Conservation (phyloP, 176 grass and related monocot species). For the Chloris gayana region DNA sequence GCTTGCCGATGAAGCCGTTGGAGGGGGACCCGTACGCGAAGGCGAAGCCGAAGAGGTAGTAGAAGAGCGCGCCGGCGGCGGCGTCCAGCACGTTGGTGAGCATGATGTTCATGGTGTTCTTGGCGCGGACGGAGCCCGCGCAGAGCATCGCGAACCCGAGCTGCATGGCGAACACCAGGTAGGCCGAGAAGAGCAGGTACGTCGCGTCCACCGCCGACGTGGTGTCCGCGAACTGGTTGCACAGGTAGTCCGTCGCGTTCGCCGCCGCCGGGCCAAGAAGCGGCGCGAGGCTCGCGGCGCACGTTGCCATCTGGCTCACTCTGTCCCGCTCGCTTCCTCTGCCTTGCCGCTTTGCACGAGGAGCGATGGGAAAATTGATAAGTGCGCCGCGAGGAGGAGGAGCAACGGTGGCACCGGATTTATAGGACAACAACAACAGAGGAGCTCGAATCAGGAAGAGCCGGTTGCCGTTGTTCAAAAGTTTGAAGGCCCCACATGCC, state of each 20-base stretch:
- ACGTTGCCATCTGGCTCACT: constrained; percentile 54
- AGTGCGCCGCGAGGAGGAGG: background rate
- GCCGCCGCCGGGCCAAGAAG: constrained; percentile 54
- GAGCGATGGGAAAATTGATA: background rate
- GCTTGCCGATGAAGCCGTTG: constrained; percentile 83
- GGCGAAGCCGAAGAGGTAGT: constrained; percentile 95
- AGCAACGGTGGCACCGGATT: constrained; percentile 16
- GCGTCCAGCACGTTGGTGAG: constrained; percentile 92
- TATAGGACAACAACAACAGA: constrained; percentile 33
- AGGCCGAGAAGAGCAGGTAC: constrained; percentile 90
- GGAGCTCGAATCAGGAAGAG: background rate
- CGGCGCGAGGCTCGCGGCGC: constrained; percentile 43
- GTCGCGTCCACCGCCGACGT: constrained; percentile 66
- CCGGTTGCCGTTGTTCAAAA: constrained; percentile 17
- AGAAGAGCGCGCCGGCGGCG: constrained; percentile 77
- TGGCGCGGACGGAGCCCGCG: constrained; percentile 83
- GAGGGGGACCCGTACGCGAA: constrained; percentile 80
- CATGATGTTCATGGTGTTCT: constrained; percentile 98
- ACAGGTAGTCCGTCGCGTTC: constrained; percentile 56
- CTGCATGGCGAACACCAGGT: constrained; percentile 94
- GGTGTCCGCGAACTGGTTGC: constrained; percentile 68
- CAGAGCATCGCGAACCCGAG: constrained; percentile 95
- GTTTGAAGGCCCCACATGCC: background rate
- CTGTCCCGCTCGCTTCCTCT: background rate
- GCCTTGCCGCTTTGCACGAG: background rate